Conservation (phyloP, 371 early-diverging fungal genomes). For the Cladochytrium tenue region DNA sequence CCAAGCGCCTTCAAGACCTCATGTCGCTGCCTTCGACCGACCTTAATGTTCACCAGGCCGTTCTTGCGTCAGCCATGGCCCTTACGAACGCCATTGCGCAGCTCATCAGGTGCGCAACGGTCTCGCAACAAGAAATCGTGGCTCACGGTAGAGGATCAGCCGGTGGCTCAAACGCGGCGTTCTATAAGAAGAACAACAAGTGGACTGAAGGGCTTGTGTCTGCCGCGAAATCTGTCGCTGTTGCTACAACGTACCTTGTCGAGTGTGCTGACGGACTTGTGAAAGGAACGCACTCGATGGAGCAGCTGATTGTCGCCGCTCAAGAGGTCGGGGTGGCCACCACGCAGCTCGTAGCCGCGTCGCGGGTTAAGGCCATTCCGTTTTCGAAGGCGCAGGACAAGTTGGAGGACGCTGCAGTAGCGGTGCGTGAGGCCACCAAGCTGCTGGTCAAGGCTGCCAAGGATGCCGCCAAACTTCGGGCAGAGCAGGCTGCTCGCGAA, state of each 20-base stretch:
- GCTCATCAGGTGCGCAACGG: slow-evolving; percentile 90
- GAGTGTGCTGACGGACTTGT: slow-evolving; percentile 96
- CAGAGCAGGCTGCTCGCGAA: slow-evolving; percentile 55
- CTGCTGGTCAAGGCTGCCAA: slow-evolving; percentile 92
- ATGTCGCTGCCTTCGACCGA: slow-evolving; percentile 77
- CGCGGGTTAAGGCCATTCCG: slow-evolving; percentile 89
- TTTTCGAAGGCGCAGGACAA: slow-evolving; percentile 89
- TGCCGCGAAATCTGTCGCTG: slow-evolving; percentile 93
- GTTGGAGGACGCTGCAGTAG: slow-evolving; percentile 88
- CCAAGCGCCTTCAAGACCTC: slow-evolving; percentile 76
- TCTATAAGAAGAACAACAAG: slow-evolving; percentile 97
- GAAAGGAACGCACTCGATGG: slow-evolving; percentile 83
- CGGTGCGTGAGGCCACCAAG: slow-evolving; percentile 88
- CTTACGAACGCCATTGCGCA: slow-evolving; percentile 92
- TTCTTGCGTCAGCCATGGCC: slow-evolving; percentile 86
- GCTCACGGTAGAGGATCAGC: slow-evolving; percentile 87
- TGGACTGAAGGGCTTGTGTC: slow-evolving; percentile 98
- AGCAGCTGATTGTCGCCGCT: slow-evolving; percentile 93
- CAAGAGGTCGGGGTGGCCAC: slow-evolving; percentile 95
- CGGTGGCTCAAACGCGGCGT: slow-evolving; percentile 58
- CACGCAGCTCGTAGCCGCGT: slow-evolving; percentile 94
- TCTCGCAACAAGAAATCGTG: slow-evolving; percentile 95
- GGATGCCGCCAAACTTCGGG: slow-evolving; percentile 72
- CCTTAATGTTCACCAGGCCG: slow-evolving; percentile 86
- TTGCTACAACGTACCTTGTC: slow-evolving; percentile 87